Base-by-base conservation (phyloP, 2,329 filamentous ascomycete genomes). In the Akanthomyces muscarius region DNA sequence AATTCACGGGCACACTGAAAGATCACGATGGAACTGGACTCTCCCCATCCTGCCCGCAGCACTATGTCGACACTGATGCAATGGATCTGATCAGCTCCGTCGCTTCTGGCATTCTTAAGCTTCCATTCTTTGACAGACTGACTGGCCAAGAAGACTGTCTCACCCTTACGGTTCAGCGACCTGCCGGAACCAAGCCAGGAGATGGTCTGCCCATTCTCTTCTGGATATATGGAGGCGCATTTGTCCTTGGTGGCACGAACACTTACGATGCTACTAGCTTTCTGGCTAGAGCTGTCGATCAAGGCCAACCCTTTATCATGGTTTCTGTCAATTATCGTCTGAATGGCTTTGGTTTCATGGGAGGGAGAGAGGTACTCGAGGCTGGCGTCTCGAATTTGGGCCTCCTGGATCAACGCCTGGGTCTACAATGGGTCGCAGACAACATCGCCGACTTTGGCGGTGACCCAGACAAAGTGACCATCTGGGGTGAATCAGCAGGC, bases 381-480 rank as follows among this genome's bases (percentile, higher is more conserved):
- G 83, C 86, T 64, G 84, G 84, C 0, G 77, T 81, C 3, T 71
- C 81, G 1, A 89, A 89, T 65, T 69, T 87, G 2, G 86, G 86
- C 2, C 75, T 88, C 2, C 75, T 83, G 0, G 87, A 89, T 66
- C 86, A 89, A 69, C 75, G 84, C 28, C 73, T 85, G 10, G 86
- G 81, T 0, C 73, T 89, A 21, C 68, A 88, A 64, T 89, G 87
- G 87, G 79, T 87, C 0, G 80, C 83, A 4, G 84, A 87, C 65
- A 87, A 89, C 67, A 88, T 89, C 63, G 81, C 77, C 0, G 76
- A 80, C 0, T 90, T 90, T 70, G 88, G 88, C 2, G 88, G 87
- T 2, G 86, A 90, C 67, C 84, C 86, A 0, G 74, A 76, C 4
- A 85, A 84, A 66, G 86, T 89, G 6, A 89, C 86, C 0, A 84